Percentiles rank a stretch among this genome's conserved stretches.
These are phyloP conservation scores for Erythrophleum ivorense DNA, from an alignment of 331 rosid genomes.

Conservation along the genomic window DNA sequence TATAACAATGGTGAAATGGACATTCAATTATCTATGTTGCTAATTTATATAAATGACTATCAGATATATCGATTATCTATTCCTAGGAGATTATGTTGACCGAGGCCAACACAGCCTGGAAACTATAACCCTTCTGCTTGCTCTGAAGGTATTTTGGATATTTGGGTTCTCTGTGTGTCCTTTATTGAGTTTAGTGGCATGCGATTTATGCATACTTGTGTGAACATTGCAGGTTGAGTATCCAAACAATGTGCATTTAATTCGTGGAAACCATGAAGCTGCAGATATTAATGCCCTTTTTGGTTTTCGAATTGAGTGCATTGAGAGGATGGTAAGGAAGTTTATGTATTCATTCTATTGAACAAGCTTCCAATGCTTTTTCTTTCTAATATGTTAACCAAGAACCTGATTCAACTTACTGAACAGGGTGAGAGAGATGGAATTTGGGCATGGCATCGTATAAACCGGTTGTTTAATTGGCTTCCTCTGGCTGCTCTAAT, in stretches of 20 bases:
- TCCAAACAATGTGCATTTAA: conserved; percentile 84
- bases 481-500: conserved; percentile 96
- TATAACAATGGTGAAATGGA: not conserved
- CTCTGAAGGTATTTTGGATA: conserved; percentile 75
- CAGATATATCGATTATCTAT: conserved; percentile 98
- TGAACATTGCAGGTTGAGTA: conserved; percentile 85
- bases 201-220: conserved; percentile 26
- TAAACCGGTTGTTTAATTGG: conserved; percentile 95
- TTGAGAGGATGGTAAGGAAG: conserved; percentile 84
- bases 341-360: conserved; percentile 7
- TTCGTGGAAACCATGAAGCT: conserved; percentile 98
- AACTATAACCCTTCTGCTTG: conserved; percentile 87
- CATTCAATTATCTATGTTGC: conserved; percentile 38
- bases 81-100: conserved; percentile 98
- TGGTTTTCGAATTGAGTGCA: conserved; percentile 98
- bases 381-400: conserved; percentile 11
- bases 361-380: conserved; percentile 15
- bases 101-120: conserved; percentile 99
- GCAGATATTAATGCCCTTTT: conserved; percentile 99
- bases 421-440: conserved; percentile 97
- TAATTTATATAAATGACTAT: conserved; percentile 60
- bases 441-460: conserved; percentile 99
- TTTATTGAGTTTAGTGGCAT: conserved; percentile 33
- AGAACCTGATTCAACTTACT: conserved; percentile 39
- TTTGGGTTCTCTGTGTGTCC: conserved; percentile 27